Base-by-base conservation (phyloP, 164 flowering plant genomes). In the Vitis rupestris region DNA sequence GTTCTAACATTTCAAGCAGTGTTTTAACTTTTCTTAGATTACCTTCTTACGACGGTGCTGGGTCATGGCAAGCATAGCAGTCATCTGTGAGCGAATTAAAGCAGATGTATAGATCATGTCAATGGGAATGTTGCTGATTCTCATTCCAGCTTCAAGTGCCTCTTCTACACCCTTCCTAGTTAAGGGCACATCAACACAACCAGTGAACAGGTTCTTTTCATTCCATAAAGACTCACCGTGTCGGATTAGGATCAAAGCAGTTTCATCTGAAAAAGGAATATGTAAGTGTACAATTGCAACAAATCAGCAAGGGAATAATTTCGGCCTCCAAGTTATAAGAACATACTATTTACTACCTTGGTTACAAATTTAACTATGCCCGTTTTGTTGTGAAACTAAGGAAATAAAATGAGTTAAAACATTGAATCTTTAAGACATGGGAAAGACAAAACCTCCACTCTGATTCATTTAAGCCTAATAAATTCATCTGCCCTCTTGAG, bases 41-140 rank as follows among this genome's bases (percentile, higher is more conserved):
- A 93, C 99, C 98, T 93, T 95, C 82, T 73, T 91, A 69, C 91
- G 94, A 7, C 99, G 93, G 77, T 95, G 99, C 76, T 93, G 94
- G 63, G 94, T 95, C 98, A 95, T 95, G 72, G 99, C 97, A 81
- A 93, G 96, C 99, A 95, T 95, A 50, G 98, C 97, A 59, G 99
- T 95, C 98, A 95, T 95, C 79, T 95, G 97, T 1, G 98, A 97
- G 74, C 99, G 99, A 66, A 95, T 93, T 62, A 95, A 72, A 10
- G 94, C 80, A 52, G 99, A 95, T 11, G 99, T 95, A 70, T 77
- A 93, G 52, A 95, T 95, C 85, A 89, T 78, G 80, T 95, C 99
- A 37, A 95, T 86, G 48, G 99, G 99, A 76, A 95, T 91, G 72
- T 90, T 90, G 85, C 97, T 88, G 69, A 95, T 93, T 83, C 92